Percentiles rank a stretch among this genome's conserved stretches.
phyloP scores from a whole-genome alignment of 129 eudicot species.

The Tagetes patula region DNA sequence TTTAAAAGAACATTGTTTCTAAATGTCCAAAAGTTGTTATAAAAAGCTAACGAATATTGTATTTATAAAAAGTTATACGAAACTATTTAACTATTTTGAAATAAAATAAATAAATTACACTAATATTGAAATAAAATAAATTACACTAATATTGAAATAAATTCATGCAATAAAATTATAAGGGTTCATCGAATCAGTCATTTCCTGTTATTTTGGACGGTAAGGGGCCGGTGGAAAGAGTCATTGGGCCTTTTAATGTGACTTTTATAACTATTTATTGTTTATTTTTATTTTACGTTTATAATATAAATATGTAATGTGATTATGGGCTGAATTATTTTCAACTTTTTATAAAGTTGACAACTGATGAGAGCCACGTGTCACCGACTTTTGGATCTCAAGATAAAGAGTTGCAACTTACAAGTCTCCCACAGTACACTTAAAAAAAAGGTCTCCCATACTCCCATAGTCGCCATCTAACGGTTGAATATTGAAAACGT shows the following conservation, averaged over 20 bases:
- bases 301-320: no score
- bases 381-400: constrained; percentile 17
- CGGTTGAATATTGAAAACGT: no score
- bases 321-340: neutral
- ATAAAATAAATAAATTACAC: neutral
- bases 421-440: neutral
- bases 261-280: neutral
- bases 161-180: no score
- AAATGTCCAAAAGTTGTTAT: no score
- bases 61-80: no score
- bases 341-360: constrained; percentile 18
- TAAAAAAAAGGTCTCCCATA: no score
- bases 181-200: neutral
- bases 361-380: constrained; percentile 21
- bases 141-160: neutral
- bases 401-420: neutral
- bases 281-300: neutral
- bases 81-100: no score
- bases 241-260: neutral
- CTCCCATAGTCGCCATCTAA: no score
- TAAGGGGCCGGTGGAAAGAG: constrained; percentile 27
- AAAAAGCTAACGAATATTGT: no score
- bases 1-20: no score
- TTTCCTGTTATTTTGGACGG: constrained; percentile 27
- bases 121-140: neutral